Evolutionary conservation across 352 stramenopile species (phyloP).

Genomic region (Phytophthora constricta): DNA sequence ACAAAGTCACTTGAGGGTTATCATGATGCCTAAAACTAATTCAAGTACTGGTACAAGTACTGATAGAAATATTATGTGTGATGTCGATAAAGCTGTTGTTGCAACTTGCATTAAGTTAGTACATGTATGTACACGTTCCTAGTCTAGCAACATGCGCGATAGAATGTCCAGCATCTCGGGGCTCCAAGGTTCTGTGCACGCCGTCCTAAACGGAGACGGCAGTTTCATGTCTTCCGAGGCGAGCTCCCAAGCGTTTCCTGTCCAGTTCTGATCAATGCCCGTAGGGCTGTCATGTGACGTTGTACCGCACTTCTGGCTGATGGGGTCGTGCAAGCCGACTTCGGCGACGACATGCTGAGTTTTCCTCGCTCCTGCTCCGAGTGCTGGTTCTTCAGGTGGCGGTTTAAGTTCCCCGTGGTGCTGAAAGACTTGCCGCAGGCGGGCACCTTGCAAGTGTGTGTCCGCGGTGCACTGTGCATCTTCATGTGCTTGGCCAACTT

Average conservation of each 20-base stretch:
- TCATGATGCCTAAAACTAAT: too few species aligned
- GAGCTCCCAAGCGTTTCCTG: constrained; percentile 27
- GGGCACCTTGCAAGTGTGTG: constrained; percentile 44
- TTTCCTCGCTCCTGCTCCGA: constrained; percentile 30
- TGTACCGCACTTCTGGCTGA: constrained; percentile 24
- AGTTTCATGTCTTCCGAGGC: constrained; percentile 22
- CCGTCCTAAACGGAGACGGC: constrained; percentile 31
- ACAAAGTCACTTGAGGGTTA: not conserved
- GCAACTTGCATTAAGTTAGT: constrained; percentile 28
- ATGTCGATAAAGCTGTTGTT: not conserved
- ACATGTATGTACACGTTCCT: constrained; percentile 27
- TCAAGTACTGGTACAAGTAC: too few species aligned
- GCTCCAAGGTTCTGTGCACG: constrained; percentile 44
- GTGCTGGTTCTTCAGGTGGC: constrained; percentile 57
- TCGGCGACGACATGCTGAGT: constrained; percentile 16
- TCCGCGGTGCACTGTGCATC: constrained; percentile 42
- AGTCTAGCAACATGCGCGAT: constrained; percentile 44
- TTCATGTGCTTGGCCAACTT: constrained; percentile 57
- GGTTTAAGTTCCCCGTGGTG: constrained; percentile 59
- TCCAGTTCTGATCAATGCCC: constrained; percentile 41
- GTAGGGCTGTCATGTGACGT: constrained; percentile 35
- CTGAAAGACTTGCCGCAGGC: constrained; percentile 57
- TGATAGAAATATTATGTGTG: too few species aligned
- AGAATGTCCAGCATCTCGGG: constrained; percentile 51
- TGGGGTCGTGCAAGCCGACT: constrained; percentile 31